Evolutionary conservation across 2,329 filamentous ascomycete species (phyloP).

Genomic region (Cyclaneusma minus): DNA sequence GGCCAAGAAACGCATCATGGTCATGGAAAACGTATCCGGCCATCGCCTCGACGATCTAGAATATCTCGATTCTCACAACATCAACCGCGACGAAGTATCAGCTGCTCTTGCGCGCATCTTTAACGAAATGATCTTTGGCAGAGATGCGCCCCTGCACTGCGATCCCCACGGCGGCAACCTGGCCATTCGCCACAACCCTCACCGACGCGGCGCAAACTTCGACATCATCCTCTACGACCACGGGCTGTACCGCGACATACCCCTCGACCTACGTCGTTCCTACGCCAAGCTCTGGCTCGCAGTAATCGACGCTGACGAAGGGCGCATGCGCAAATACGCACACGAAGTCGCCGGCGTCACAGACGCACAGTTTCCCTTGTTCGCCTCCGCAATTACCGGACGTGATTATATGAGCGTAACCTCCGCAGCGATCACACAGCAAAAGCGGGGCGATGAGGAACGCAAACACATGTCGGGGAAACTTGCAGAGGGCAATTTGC

Average conservation of each 20-base stretch:
- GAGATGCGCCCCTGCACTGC: slow-evolving; percentile 78
- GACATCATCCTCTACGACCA: slow-evolving; percentile 96
- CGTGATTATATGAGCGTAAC: slow-evolving; percentile 60
- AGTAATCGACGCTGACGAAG: slow-evolving; percentile 78
- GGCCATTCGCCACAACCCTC: slow-evolving; percentile 65
- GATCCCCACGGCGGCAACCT: slow-evolving; percentile 96
- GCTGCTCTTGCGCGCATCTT: slow-evolving; percentile 83
- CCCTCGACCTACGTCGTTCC: slow-evolving; percentile 57
- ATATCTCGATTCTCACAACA: slow-evolving; percentile 71
- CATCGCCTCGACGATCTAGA: slow-evolving; percentile 76
- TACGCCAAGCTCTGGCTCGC: slow-evolving; percentile 98
- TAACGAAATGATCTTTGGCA: slow-evolving; percentile 98
- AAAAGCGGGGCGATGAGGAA: slow-evolving; percentile 52
- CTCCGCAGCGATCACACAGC: slow-evolving; percentile 30
- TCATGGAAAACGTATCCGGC: slow-evolving; percentile 89
- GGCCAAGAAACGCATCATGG: slow-evolving; percentile 76
- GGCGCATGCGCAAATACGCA: slow-evolving; percentile 74
- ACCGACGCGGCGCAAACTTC: slow-evolving; percentile 55
- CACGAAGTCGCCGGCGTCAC: slow-evolving; percentile 77
- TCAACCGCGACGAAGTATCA: slow-evolving; percentile 90
- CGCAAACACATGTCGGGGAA: slow-evolving; percentile 76
- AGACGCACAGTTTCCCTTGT: slow-evolving; percentile 84
- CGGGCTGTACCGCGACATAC: slow-evolving; percentile 88
- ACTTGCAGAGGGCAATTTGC: slow-evolving; percentile 72
- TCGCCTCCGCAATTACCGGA: slow-evolving; percentile 91